Evolutionary conservation across 441 rosid species (phyloP), one percentile per base, ranked within the genome.

Genomic region (Gossypium gossypioides): DNA sequence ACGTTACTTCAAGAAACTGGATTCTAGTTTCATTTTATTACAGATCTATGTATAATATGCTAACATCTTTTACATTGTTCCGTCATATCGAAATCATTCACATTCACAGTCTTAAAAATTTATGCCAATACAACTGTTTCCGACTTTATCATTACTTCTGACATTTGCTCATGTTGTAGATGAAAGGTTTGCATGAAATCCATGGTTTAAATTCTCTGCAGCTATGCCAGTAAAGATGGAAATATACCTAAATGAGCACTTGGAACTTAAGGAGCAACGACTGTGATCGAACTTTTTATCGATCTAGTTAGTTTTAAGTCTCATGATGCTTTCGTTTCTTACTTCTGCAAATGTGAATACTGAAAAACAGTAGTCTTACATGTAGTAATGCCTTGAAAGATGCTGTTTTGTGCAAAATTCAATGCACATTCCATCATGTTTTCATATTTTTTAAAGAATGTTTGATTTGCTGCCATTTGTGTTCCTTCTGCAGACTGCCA

Each of bases 41-140:
- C 21, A 66, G 4, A 66, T 46, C 29, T 65, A 0, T 32, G 2
- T 61, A 16, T 34, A 16, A 6, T n/a, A 46, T 46, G 22, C 57
- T 12, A 24, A 66, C 58, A 67, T 25, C 42, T 67, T 48, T 48
- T 18, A 22, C 67, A 40, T 32, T 34, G 46, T 63, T 57, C 19
- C 19, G 13, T 62, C 62, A 32, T 51, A 63, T 0, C 24, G 70
- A 73, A 63, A 64, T 73, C 42, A 62, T 73, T 73, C 58, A 25
- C 42, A 22, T 40, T 37, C 7, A n/a, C 4, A 16, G 3, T 4
- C 6, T 52, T 25, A 18, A 19, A 60, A 40, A 12, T 63, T 63
- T 63, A 40, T 63, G 52, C 22, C 2, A 9, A 63, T 40, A 3
- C 68, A 19, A 40, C 54, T 21, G 9, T 18, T 12, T 12, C 5